Base-by-base conservation (phyloP, 2,329 filamentous ascomycete species). In the Hypoxylon sp. region DNA sequence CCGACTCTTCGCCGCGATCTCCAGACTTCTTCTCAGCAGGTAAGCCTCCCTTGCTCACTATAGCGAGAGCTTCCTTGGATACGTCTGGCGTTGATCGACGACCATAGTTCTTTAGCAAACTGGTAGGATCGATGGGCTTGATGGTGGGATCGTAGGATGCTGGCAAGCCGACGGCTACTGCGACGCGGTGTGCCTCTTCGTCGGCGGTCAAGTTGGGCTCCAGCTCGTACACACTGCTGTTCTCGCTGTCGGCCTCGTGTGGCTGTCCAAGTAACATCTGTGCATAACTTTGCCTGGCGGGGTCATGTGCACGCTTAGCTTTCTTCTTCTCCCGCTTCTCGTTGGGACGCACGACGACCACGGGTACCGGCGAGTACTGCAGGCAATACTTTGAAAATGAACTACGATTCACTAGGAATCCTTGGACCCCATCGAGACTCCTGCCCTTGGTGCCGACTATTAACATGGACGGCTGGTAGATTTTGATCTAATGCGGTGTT, bases 311-410 rank as follows among this genome's bases (percentile, higher is more conserved):
- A 20, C 92, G 86, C 75, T 96, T 96, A 51, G 82, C 81, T 73
- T 94, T 95, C 75, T 95, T 95, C 73, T 94, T 94, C 67, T 90
- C 83, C 13, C 92, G 87, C 74, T 95, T 95, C 55, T 89, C 88
- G 21, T 88, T 89, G 25, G 92, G 91, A 3, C 92, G 84, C 7
- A 96, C 92, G 21, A 97, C 92, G 20, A 96, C 92, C 5, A 96
- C 92, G 1, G 92, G 92, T 1, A 97, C 90, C 0, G 92, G 91
- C 1, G 90, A 96, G 69, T 96, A 92, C 68, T 97, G 92, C 8
- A 96, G 79, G 65, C 92, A 96, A 73, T 96, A 97, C 68, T 96
- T 96, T 17, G 90, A 95, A 32, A 96, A 92, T 0, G 89, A 94
- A 58, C 91, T 94, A 31, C 80, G 75, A 21, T 80, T 82, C 37